Base-by-base conservation (phyloP, 306 rosid species). In the Gastrolobium villosum region DNA sequence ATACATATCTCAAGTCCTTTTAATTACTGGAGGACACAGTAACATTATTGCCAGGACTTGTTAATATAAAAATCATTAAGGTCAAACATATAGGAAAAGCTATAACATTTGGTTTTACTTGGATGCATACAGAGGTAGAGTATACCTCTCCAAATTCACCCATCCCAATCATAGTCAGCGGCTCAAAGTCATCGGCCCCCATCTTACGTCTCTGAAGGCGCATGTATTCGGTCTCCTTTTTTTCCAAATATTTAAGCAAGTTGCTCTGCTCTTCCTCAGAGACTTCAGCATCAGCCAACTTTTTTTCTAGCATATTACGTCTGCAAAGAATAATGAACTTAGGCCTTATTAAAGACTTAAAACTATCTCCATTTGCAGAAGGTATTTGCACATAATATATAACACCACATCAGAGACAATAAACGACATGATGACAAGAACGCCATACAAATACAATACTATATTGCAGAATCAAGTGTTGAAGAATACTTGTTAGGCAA, bases 81-180 rank as follows among this genome's bases (percentile, higher is more conserved):
- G 37, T 28, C 65, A 71, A 36, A 71, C 15, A 70, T 32, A 59
- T 20, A 13, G 9, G 65, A 46, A 74, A 53, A 3, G 50, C 43
- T 20, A 79, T 8, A 62, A 50, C 26, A 74, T n/a, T 40, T 5
- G 28, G 59, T 45, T 66, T 56, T 14, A 55, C 64, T 81, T 53
- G 49, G 26, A 49, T 34, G 61, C 62, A 43, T 26, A 70, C 54
- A 63, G 67, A 62, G 56, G 67, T 31, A 75, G 70, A 63, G 49
- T 49, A 75, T 89, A 93, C 98, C 98, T 93, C 98, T 78, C 98
- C 98, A 75, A 93, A 93, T 63, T 96, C 98, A 66, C 98, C 98
- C 88, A 90, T 89, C 74, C 98, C 98, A 34, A 93, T 93, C 79
- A 93, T 89, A 41, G 96, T 93, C 83, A 93, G 75, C 31, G 87